A percentile compares a stretch with the other conserved stretches of the same genome.
Conservation (phyloP, 371 early-diverging fungal species). For the Mycotypha africana region DNA sequence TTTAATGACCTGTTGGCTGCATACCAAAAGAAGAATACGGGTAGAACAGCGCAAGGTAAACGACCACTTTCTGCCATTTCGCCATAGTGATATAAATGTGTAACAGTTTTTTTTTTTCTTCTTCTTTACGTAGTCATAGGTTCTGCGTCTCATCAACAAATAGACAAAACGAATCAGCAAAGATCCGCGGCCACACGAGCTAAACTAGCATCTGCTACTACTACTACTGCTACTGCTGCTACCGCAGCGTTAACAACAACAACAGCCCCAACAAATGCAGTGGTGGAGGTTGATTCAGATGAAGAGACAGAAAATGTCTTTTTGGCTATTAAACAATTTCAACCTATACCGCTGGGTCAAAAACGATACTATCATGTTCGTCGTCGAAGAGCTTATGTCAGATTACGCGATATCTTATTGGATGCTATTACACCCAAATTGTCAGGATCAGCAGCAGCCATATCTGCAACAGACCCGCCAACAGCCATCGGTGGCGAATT, state of each 20-base stretch:
- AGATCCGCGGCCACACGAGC: too few species aligned
- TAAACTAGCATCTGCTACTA: too few species aligned
- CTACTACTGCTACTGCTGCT: too few species aligned
- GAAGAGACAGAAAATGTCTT: slow-evolving; percentile 60
- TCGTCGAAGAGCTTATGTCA: slow-evolving; percentile 54
- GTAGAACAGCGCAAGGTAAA: slow-evolving; percentile 48
- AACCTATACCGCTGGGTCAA: slow-evolving; percentile 56
- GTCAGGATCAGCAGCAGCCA: too few species aligned
- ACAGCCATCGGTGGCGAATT: too few species aligned
- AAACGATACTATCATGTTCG: slow-evolving; percentile 45
- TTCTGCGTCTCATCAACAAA: too few species aligned
- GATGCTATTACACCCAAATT: slow-evolving; percentile 64
- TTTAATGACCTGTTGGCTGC: slow-evolving; percentile 68
- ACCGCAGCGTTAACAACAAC: not conserved
- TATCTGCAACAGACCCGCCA: too few species aligned
- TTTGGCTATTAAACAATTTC: slow-evolving; percentile 44
- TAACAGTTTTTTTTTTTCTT: too few species aligned
- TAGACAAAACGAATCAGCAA: too few species aligned
- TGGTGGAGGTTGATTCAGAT: slow-evolving; percentile 48
- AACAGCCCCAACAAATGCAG: not conserved
- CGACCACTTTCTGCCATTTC: too few species aligned
- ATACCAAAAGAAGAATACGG: slow-evolving; percentile 61
- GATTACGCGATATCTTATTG: slow-evolving; percentile 59
- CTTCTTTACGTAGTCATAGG: too few species aligned
- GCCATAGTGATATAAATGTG: too few species aligned